These are phyloP conservation scores for Acer yangbiense DNA, from an alignment of 345 rosid genomes.

Conservation along the genomic window DNA sequence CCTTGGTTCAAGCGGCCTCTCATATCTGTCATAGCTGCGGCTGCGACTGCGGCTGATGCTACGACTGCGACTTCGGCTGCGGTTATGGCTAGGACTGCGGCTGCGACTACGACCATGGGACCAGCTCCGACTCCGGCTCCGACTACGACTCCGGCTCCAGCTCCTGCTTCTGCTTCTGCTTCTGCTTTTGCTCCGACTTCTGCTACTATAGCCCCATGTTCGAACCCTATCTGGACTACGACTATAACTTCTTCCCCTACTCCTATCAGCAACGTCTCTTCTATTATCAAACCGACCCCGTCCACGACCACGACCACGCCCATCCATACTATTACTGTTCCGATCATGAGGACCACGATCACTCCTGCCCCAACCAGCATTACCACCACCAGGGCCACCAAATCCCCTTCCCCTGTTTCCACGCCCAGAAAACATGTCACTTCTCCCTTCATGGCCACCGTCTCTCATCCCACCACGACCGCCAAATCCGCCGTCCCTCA, in stretches of 20 bases:
- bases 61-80: slow-evolving; percentile 17
- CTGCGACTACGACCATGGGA: slow-evolving; percentile 29
- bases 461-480: slow-evolving; percentile 51
- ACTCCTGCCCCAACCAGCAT: slow-evolving; percentile 54
- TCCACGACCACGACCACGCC: slow-evolving; percentile 73
- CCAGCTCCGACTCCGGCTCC: slow-evolving; percentile 22
- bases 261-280: slow-evolving; percentile 50
- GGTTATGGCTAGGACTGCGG: slow-evolving; percentile 35
- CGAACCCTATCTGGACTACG: slow-evolving; percentile 74
- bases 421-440: slow-evolving; percentile 55
- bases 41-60: slow-evolving; percentile 28
- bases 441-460: slow-evolving; percentile 52
- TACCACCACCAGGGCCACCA: slow-evolving; percentile 54
- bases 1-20: slow-evolving; percentile 39
- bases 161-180: slow-evolving; percentile 51
- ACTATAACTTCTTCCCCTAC: slow-evolving; percentile 69
- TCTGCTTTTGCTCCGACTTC: slow-evolving; percentile 48
- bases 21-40: slow-evolving; percentile 46
- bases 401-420: slow-evolving; percentile 73
- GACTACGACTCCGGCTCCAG: slow-evolving; percentile 54
- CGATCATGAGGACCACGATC: slow-evolving; percentile 62
- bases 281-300: slow-evolving; percentile 78
- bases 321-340: slow-evolving; percentile 54
- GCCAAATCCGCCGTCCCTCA: slow-evolving; percentile 48
- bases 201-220: slow-evolving; percentile 52